Conservation (phyloP, 371 early-diverging fungal species). For the Rhizopus stolonifer region DNA sequence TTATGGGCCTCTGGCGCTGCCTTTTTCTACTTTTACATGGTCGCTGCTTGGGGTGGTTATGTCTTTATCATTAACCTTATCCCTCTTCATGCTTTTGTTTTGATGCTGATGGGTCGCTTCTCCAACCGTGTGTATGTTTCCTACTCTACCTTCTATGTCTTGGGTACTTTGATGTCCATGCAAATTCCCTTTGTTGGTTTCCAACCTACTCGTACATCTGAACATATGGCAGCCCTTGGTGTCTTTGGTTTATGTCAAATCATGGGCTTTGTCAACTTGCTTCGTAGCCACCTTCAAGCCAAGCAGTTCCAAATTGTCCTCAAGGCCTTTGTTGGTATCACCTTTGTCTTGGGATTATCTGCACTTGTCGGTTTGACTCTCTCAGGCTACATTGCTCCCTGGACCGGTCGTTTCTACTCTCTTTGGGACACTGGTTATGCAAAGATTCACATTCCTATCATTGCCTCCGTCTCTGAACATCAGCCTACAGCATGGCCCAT, state of each 20-base stretch:
- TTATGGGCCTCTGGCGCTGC: conserved; percentile 86
- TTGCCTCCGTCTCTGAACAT: conserved; percentile 99
- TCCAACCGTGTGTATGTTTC: conserved; percentile 91
- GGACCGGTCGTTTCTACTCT: conserved; percentile 98
- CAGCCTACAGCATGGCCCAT: conserved; percentile 99
- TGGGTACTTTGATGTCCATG: conserved; percentile 97
- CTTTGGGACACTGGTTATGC: conserved; percentile 99
- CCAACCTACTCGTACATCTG: conserved; percentile 94
- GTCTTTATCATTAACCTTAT: conserved; percentile 98
- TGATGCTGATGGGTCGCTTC: conserved; percentile 96
- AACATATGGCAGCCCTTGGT: conserved; percentile 98
- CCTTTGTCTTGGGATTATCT: conserved; percentile 52
- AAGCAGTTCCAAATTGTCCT: conserved; percentile 83
- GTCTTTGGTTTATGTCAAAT: conserved; percentile 93
- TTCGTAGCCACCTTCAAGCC: conserved; percentile 78
- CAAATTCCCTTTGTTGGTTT: conserved; percentile 99
- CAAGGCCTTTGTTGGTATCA: conserved; percentile 63
- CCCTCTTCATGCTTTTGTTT: conserved; percentile 93
- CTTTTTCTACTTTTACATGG: conserved; percentile 98
- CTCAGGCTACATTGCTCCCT: conserved; percentile 92
- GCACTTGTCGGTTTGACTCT: conserved; percentile 67
- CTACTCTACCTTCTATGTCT: conserved; percentile 95
- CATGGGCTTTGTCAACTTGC: conserved; percentile 82
- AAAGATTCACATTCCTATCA: conserved; percentile 97
- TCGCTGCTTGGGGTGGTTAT: conserved; percentile 99